phyloP scores from a whole-genome alignment of 1,284 basidiomycete species.

The Taiwanofungus camphoratus region DNA sequence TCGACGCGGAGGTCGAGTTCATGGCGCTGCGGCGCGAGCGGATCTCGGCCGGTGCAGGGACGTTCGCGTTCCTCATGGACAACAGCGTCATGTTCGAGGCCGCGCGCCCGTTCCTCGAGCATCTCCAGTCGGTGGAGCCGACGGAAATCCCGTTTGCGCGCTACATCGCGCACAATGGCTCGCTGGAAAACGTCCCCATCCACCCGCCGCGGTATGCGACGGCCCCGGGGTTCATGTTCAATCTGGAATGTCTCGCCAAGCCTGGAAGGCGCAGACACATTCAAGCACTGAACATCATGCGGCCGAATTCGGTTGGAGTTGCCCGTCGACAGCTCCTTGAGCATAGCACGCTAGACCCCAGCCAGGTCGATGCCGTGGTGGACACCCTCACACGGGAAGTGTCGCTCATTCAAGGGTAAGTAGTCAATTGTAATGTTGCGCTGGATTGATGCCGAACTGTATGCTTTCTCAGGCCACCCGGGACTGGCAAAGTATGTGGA shows the following conservation, averaged over 20 bases:
- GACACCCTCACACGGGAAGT: conserved; percentile 55
- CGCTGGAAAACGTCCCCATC: not conserved
- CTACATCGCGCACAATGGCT: conserved; percentile 3
- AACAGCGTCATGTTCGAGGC: conserved; percentile 27
- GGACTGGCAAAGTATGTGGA: conserved; percentile 62
- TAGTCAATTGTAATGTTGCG: conserved; percentile 7
- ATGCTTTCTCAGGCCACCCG: conserved; percentile 52
- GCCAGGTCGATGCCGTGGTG: conserved; percentile 64
- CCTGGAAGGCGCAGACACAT: conserved; percentile 11
- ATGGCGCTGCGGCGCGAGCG: conserved; percentile 21
- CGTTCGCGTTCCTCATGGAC: conserved; percentile 22
- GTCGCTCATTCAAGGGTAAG: conserved; percentile 65
- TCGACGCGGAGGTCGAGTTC: conserved; percentile 27
- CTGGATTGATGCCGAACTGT: conserved; percentile 6
- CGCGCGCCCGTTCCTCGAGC: conserved; percentile 27
- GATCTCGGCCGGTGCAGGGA: conserved; percentile 22
- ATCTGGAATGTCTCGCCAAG: conserved; percentile 31
- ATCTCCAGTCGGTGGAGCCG: conserved; percentile 25
- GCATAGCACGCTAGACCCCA: conserved; percentile 54
- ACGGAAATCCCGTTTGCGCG: conserved; percentile 24
- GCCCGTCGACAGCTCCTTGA: conserved; percentile 38
- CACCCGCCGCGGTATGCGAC: not conserved
- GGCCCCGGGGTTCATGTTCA: conserved; percentile 24
- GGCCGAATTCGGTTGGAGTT: conserved; percentile 24
- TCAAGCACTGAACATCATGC: conserved; percentile 16